Evolutionary conservation across 352 stramenopile genomes (phyloP).

Genomic region (Pythium myriotylum): DNA sequence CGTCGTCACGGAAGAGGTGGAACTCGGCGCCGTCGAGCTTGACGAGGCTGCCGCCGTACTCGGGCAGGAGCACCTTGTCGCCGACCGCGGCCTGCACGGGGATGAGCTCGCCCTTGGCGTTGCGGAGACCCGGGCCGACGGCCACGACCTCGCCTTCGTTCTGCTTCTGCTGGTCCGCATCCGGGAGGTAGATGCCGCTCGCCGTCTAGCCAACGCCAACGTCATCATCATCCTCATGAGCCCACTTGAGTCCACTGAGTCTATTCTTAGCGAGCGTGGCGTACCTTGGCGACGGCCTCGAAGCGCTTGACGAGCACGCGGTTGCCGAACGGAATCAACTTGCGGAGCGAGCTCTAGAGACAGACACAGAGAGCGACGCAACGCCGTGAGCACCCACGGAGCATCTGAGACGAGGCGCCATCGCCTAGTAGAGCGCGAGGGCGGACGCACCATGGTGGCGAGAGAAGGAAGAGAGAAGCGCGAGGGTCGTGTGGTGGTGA

Average conservation of each 20-base stretch:
- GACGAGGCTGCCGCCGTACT: slow-evolving; percentile 95
- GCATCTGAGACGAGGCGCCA: no score
- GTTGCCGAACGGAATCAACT: slow-evolving; percentile 94
- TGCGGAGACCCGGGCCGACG: slow-evolving; percentile 91
- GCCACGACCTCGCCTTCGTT: slow-evolving; percentile 95
- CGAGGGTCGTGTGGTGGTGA: slow-evolving; percentile 25
- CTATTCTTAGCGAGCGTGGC: no score
- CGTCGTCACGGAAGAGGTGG: slow-evolving; percentile 95
- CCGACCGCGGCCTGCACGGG: slow-evolving; percentile 86
- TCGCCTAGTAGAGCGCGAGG: no score
- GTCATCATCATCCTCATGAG: no score
- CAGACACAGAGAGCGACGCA: neutral
- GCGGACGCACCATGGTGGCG: slow-evolving; percentile 24
- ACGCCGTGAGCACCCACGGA: no score
- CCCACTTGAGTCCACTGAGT: no score
- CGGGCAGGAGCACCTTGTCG: slow-evolving; percentile 95
- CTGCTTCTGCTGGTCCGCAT: slow-evolving; percentile 91
- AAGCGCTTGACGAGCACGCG: slow-evolving; percentile 94
- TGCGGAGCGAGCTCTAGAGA: slow-evolving; percentile 57
- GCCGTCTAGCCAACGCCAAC: slow-evolving; percentile 86
- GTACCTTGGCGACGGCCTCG: slow-evolving; percentile 86
- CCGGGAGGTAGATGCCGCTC: slow-evolving; percentile 94
- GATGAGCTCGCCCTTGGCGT: slow-evolving; percentile 89
- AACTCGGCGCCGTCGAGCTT: slow-evolving; percentile 93
- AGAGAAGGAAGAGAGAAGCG: neutral